Percentiles rank a stretch among this genome's conserved stretches.
Conservation (phyloP, 352 stramenopile genomes). For the Phytophthora pinifolia region DNA sequence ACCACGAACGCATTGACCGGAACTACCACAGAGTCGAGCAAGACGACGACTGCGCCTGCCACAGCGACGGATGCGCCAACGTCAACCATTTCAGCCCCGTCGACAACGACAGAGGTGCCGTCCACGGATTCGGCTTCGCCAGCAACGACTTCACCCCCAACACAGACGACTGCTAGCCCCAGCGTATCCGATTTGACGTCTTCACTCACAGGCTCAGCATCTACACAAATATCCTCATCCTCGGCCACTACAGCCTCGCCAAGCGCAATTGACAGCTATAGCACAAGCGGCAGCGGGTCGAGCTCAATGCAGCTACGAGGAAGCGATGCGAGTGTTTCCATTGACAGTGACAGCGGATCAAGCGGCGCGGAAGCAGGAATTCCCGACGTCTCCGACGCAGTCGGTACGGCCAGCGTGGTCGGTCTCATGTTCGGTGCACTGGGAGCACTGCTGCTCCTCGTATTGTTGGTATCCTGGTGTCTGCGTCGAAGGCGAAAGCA, state of each 20-base stretch:
- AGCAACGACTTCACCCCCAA: not conserved
- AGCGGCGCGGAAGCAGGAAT: slow-evolving; percentile 7
- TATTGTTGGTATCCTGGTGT: slow-evolving; percentile 15
- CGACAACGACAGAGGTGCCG: not conserved
- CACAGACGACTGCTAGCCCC: not conserved
- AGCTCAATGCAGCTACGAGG: not conserved
- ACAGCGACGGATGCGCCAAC: not conserved
- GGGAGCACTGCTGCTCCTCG: slow-evolving; percentile 6
- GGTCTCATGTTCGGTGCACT: slow-evolving; percentile 15
- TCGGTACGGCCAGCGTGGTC: slow-evolving; percentile 13
- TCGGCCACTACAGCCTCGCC: not conserved
- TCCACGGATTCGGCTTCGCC: not conserved
- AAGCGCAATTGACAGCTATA: not conserved
- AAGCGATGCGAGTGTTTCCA: slow-evolving; percentile 1
- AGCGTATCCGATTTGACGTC: slow-evolving; percentile 2
- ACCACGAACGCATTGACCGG: slow-evolving; percentile 13
- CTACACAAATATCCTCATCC: not conserved
- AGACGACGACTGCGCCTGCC: slow-evolving; percentile 2
- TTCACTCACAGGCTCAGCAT: not conserved
- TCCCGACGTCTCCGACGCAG: not conserved
- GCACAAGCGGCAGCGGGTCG: slow-evolving; percentile 1
- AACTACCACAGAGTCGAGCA: not conserved
- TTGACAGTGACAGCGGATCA: slow-evolving; percentile 1
- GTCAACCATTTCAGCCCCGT: slow-evolving; percentile 6
- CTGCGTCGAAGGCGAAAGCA: slow-evolving; percentile 12